Evolutionary conservation across 495 filamentous ascomycete genomes (phyloP), one percentile per base, ranked within the genome.

Genomic region (Aspergillus baeticus): DNA sequence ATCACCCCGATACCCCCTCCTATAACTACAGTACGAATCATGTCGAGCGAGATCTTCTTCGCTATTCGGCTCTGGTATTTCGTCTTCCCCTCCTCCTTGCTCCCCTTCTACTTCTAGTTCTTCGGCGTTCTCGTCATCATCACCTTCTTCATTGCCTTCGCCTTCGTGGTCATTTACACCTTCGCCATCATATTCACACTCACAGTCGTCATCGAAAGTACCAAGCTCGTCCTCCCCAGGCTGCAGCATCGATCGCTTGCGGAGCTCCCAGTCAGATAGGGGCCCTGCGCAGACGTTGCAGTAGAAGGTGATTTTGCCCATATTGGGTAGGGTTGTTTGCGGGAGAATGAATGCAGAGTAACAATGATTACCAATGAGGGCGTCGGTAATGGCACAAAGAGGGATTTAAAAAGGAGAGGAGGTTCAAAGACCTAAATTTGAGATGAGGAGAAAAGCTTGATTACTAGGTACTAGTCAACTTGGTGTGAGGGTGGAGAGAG

Each of bases 1-100:
- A 51, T 51, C 47, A 10, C 47, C 47, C 47, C 47, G 38, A 26
- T 51, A 51, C 2, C 47, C 47, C 10, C 15, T n/a, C 22, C 34
- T 38, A 20, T 20, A 22, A 34, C 1, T n/a, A 13, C 47, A 51
- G 22, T 51, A 51, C 14, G 10, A 10, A 13, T 38, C 47, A 14
- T 51, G 47, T 18, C 20, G 20, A 14, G 20, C 18, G 20, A 46
- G 20, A 29, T 46, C 43, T 8, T n/a, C 37, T 41, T 41, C 37
- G n/a, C 37, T 15, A 17, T 41, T 41, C 8, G 26, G 26, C 26
- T 29, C 26, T 29, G 8, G 3, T 8, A 29, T 29, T 29, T 3
- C 3, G 26, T 29, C 26, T 4, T 29, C 26, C 8, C 8, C 26
- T 29, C 26, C 26, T 29, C 8, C 26, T 29, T 8, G 4, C 8